A percentile compares a stretch with the other conserved stretches of the same genome.
These are phyloP conservation scores for Cerioporus squamosus DNA, from an alignment of 1,284 basidiomycete species.

Conservation along the genomic window DNA sequence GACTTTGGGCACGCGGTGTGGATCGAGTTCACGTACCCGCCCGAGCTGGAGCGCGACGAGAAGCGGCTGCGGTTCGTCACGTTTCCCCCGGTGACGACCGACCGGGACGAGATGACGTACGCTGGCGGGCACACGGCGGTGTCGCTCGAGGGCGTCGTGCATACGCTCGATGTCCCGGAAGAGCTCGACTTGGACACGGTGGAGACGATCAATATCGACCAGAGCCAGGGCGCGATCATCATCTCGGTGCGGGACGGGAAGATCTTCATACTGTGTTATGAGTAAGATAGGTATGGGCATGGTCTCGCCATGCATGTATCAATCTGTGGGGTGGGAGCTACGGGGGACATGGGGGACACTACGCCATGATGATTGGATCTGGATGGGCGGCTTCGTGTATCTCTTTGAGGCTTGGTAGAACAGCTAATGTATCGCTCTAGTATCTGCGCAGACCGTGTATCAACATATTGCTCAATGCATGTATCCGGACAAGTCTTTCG, in stretches of 20 bases:
- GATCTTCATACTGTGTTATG: slow-evolving; percentile 75
- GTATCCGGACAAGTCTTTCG: no score
- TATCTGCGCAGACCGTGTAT: no score
- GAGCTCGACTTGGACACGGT: slow-evolving; percentile 66
- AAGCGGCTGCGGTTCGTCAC: slow-evolving; percentile 70
- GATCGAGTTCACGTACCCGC: slow-evolving; percentile 60
- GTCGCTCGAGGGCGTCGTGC: slow-evolving; percentile 49
- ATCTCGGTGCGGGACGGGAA: slow-evolving; percentile 67
- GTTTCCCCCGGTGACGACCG: slow-evolving; percentile 56
- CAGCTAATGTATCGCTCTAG: no score
- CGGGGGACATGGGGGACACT: no score
- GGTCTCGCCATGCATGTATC: no score
- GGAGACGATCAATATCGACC: slow-evolving; percentile 78
- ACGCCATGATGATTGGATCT: no score
- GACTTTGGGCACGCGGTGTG: slow-evolving; percentile 80
- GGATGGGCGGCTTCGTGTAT: no score
- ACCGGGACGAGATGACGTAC: slow-evolving; percentile 22
- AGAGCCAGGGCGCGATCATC: slow-evolving; percentile 75
- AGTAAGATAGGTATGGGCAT: slow-evolving; percentile 37
- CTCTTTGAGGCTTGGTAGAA: no score
- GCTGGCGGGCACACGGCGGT: slow-evolving; percentile 13
- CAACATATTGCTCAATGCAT: no score
- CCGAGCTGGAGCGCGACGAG: slow-evolving; percentile 30
- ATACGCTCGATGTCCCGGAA: slow-evolving; percentile 63
- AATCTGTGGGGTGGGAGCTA: no score